These are phyloP conservation scores for Botrytis tulipae DNA, from an alignment of 2,329 filamentous ascomycete genomes.

Conservation along the genomic window DNA sequence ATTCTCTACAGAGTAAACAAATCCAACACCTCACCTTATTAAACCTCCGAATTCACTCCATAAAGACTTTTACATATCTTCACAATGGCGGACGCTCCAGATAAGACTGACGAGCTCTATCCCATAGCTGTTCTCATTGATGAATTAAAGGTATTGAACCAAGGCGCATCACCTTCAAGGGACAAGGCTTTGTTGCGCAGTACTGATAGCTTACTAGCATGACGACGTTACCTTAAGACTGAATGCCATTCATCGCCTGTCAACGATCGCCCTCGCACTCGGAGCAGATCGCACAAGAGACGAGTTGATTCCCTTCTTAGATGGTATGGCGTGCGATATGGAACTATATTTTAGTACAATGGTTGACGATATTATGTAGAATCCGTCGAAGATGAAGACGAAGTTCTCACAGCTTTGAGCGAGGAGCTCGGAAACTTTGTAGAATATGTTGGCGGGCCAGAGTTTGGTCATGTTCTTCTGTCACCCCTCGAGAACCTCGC, in stretches of 20 bases:
- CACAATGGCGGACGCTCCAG: conserved; percentile 84
- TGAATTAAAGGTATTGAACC: conserved; percentile 81
- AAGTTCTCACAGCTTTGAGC: conserved; percentile 93
- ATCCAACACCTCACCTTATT: conserved; percentile 35
- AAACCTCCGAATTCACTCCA: conserved; percentile 37
- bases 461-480: conserved; percentile 92
- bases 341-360: background rate
- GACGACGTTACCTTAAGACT: conserved; percentile 97
- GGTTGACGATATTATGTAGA: conserved; percentile 56
- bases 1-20: conserved; percentile 35
- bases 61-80: conserved; percentile 38
- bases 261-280: conserved; percentile 94
- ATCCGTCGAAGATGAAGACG: conserved; percentile 98
- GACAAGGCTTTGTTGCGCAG: conserved; percentile 18
- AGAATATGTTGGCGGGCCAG: conserved; percentile 93
- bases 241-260: conserved; percentile 97
- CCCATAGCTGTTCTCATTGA: conserved; percentile 99
- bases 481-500: conserved; percentile 97
- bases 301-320: conserved; percentile 97
- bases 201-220: conserved; percentile 59
- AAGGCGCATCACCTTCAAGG: conserved; percentile 4
- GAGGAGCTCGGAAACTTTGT: conserved; percentile 96
- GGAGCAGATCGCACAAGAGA: conserved; percentile 96
- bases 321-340: conserved; percentile 64
- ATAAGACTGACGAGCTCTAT: conserved; percentile 97